A percentile compares a stretch with the other conserved stretches of the same genome.
These are phyloP conservation scores for Vitis rotundifolia DNA, from an alignment of 164 flowering plant genomes.

Conservation along the genomic window DNA sequence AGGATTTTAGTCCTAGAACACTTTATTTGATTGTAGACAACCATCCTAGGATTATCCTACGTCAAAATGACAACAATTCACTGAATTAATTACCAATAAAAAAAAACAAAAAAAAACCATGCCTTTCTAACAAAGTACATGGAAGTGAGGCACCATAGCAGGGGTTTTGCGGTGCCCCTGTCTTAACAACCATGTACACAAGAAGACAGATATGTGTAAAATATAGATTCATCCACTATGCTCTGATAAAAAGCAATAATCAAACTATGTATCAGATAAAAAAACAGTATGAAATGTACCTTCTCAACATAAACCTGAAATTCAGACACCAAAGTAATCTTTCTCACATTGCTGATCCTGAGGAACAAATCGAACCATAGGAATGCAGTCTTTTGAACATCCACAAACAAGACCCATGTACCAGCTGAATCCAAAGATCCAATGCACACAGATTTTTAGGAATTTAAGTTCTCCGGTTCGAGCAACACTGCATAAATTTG, in stretches of 20 bases:
- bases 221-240: neutral
- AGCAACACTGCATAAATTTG: constrained; percentile 11
- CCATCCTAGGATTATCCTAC: too few species aligned
- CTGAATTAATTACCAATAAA: too few species aligned
- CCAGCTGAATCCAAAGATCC: neutral
- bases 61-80: too few species aligned
- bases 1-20: too few species aligned
- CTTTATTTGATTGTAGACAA: too few species aligned
- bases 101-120: too few species aligned
- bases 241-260: neutral
- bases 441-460: neutral
- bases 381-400: neutral
- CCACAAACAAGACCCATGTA: neutral
- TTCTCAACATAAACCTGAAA: constrained; percentile 3
- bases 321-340: constrained; percentile 10
- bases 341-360: constrained; percentile 10
- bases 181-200: too few species aligned
- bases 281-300: constrained; percentile 7
- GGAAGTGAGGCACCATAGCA: too few species aligned
- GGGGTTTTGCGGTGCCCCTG: too few species aligned
- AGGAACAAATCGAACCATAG: neutral
- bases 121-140: too few species aligned
- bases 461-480: neutral
- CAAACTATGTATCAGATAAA: neutral
- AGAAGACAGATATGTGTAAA: too few species aligned